Evolutionary conservation across 805 yeast species (phyloP).

Genomic region (Zygosaccharomyces pseudorouxii): DNA sequence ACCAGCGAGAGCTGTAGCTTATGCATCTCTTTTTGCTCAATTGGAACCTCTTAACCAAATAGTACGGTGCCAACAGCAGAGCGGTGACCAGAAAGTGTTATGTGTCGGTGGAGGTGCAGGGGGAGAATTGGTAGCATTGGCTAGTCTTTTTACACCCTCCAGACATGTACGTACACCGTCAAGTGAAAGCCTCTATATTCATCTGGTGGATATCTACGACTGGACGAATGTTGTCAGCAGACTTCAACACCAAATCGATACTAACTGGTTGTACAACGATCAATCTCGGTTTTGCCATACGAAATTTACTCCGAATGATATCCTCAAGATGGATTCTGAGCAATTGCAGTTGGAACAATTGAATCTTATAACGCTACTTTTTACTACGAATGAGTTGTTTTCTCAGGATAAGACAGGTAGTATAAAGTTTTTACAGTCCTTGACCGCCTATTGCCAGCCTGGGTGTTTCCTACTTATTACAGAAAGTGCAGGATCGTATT

Average conservation of each 20-base stretch:
- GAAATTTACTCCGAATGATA: slow-evolving; percentile 36
- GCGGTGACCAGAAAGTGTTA: slow-evolving; percentile 38
- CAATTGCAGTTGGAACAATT: slow-evolving; percentile 27
- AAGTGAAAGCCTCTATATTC: slow-evolving; percentile 31
- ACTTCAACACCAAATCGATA: slow-evolving; percentile 41
- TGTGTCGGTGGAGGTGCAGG: slow-evolving; percentile 91
- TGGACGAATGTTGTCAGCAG: slow-evolving; percentile 56
- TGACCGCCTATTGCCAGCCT: slow-evolving; percentile 46
- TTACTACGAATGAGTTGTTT: slow-evolving; percentile 85
- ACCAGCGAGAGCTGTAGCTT: slow-evolving; percentile 74
- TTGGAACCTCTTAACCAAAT: slow-evolving; percentile 34
- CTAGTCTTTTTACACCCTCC: slow-evolving; percentile 47
- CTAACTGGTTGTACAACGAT: slow-evolving; percentile 49
- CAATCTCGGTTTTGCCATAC: slow-evolving; percentile 34
- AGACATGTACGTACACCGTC: slow-evolving; percentile 25
- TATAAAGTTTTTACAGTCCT: slow-evolving; percentile 50
- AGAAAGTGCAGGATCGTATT: slow-evolving; percentile 88
- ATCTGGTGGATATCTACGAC: slow-evolving; percentile 71
- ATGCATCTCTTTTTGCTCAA: slow-evolving; percentile 58
- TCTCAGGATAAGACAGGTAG: slow-evolving; percentile 60
- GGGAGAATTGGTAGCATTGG: slow-evolving; percentile 64
- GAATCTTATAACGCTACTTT: slow-evolving; percentile 64
- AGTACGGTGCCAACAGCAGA: slow-evolving; percentile 11
- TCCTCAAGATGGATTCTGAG: slow-evolving; percentile 31
- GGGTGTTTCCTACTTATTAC: slow-evolving; percentile 65